A percentile compares a stretch with the other conserved stretches of the same genome.
Evolutionary conservation across 179 eudicot genomes (phyloP).

Genomic region (Spinacia oleracea): DNA sequence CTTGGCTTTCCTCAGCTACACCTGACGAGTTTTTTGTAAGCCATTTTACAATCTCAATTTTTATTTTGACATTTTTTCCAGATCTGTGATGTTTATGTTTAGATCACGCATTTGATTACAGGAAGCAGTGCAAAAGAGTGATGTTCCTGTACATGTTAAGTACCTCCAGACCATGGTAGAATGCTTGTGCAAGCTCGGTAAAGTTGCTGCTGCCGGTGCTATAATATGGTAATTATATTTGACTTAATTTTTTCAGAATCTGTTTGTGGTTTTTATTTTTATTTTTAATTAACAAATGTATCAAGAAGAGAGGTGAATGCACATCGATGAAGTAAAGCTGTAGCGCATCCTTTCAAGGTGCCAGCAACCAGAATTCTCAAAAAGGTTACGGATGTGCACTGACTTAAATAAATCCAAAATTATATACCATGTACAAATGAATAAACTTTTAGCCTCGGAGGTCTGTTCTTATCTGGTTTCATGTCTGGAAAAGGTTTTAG

Average conservation of each 20-base stretch:
- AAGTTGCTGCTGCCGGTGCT: conserved; percentile 99
- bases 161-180: conserved; percentile 93
- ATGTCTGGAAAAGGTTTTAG: background rate
- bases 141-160: conserved; percentile 87
- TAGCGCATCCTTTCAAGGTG: background rate
- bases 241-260: conserved; percentile 3
- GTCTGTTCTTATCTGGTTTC: background rate
- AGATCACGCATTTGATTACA: conserved; percentile 36
- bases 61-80: conserved; percentile 4
- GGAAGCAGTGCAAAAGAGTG: conserved; percentile 91
- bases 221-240: conserved; percentile 70
- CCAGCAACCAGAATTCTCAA: background rate
- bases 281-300: background rate
- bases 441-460: background rate
- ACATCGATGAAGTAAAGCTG: background rate
- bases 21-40: conserved; percentile 98
- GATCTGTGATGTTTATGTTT: conserved; percentile 16
- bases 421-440: background rate
- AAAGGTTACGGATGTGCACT: background rate
- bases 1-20: conserved; percentile 85
- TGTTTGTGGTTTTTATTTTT: background rate
- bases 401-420: background rate
- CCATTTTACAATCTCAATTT: conserved; percentile 13
- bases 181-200: conserved; percentile 95
- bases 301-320: background rate